Base-by-base conservation (phyloP, 208 protist species). In the Angomonas ambiguus region DNA sequence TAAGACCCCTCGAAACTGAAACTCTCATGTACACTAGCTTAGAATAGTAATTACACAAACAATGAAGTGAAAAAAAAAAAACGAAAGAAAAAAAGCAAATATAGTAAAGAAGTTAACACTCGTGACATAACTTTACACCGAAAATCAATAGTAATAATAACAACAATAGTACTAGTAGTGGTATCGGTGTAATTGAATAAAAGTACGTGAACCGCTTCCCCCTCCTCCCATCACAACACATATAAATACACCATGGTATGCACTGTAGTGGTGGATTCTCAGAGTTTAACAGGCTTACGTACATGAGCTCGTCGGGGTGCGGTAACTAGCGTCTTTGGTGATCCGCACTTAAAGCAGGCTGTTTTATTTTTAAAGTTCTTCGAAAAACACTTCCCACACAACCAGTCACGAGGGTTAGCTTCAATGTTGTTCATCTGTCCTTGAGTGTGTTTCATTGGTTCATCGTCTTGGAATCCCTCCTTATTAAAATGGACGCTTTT, bases 371-470 rank as follows among this genome's bases (percentile, higher is more conserved):
- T 68, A 71, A 83, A 91, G 63, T 95, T 95, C 59, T 77, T 81
- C n/a, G 85, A 67, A 67, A 91, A 93, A 66, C 89, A 95, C 70
- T 92, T 92, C 13, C 78, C 85, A 56, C 89, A 95, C 5, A 79
- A 76, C 89, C 89, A 95, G 22, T 86, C 80, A 45, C 80, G 80
- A 10, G 56, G 48, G 63, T 72, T 76, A 41, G 80, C 86, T 61
- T 87, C 79, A 62, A 66, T 72, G 22, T 53, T 11, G 59, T 73
- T 85, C 49, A 81, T 77, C 25, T 64, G 41, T 6, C 76, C 78
- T 55, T 82, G 78, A 0, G 80, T 67, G 18, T 78, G 63, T 20
- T 51, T 70, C 27, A 28, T 4, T 8, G 42, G 58, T 57, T 16
- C 48, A 11, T 55, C 73, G 1, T 77, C 75, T 64, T 90, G 85